phyloP scores from a whole-genome alignment of 2,329 filamentous ascomycete genomes.

The Cladosporium sp. region DNA sequence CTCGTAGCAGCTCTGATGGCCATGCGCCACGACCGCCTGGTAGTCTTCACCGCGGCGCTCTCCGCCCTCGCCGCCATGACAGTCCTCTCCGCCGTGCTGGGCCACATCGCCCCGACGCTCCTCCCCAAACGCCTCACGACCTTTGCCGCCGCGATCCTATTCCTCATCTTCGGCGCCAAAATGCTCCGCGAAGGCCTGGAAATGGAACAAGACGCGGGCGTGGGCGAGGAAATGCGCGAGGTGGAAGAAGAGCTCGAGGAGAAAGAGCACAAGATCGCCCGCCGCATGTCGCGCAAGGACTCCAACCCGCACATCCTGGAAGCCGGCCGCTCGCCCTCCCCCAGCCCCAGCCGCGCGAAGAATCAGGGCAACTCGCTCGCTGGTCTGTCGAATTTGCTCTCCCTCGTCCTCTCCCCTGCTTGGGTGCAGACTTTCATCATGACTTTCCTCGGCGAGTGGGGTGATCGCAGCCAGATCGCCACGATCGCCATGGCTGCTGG shows the following conservation, averaged over 20 bases:
- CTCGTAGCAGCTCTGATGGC: slow-evolving; percentile 96
- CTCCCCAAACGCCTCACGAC: slow-evolving; percentile 90
- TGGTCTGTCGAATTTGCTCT: slow-evolving; percentile 81
- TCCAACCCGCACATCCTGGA: slow-evolving; percentile 58
- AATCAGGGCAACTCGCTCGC: slow-evolving; percentile 36
- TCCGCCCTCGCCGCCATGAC: slow-evolving; percentile 89
- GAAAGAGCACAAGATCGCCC: slow-evolving; percentile 70
- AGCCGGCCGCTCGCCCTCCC: slow-evolving; percentile 32
- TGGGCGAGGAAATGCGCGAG: slow-evolving; percentile 96
- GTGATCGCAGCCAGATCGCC: slow-evolving; percentile 94
- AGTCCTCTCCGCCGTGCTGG: slow-evolving; percentile 83
- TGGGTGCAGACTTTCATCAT: slow-evolving; percentile 99
- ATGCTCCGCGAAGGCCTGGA: slow-evolving; percentile 80
- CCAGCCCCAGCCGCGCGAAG: slow-evolving; percentile 25
- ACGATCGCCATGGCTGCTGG: slow-evolving; percentile 99
- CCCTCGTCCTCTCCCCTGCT: slow-evolving; percentile 83
- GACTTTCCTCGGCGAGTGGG: slow-evolving; percentile 99
- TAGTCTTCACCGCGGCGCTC: slow-evolving; percentile 95
- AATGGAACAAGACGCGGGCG: slow-evolving; percentile 86
- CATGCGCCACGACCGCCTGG: slow-evolving; percentile 91
- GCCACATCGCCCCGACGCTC: slow-evolving; percentile 84
- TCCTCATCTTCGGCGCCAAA: slow-evolving; percentile 83
- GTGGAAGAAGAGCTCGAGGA: slow-evolving; percentile 92
- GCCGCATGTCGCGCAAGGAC: slow-evolving; percentile 70
- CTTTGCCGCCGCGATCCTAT: slow-evolving; percentile 77